Evolutionary conservation across 805 yeast genomes (phyloP).

Genomic region (Tanozyma kutaoensis): DNA sequence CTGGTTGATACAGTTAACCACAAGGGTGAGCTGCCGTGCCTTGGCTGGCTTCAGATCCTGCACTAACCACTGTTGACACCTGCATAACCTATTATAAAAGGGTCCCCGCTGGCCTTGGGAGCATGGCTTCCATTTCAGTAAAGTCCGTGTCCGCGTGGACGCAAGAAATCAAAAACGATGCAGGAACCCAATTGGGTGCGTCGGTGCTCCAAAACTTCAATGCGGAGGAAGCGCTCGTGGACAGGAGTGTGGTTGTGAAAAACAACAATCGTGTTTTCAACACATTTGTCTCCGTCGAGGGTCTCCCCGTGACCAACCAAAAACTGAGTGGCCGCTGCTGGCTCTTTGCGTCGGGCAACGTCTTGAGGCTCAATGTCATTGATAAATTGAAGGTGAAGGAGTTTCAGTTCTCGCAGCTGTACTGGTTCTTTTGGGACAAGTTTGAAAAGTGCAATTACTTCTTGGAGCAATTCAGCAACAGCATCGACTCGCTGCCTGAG

Average conservation of each 20-base stretch:
- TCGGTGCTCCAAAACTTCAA: slow-evolving; percentile 5
- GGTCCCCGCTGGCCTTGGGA: too few species aligned
- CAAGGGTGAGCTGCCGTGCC: too few species aligned
- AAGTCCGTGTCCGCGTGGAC: slow-evolving; percentile 3
- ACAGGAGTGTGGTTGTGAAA: slow-evolving; percentile 5
- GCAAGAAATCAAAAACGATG: slow-evolving; percentile 1
- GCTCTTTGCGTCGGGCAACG: slow-evolving; percentile 10
- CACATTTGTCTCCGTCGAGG: slow-evolving; percentile 18
- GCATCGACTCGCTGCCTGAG: slow-evolving; percentile 4
- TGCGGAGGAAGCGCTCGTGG: slow-evolving; percentile 8
- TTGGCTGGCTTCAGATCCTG: too few species aligned
- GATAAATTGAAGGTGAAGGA: slow-evolving; percentile 7
- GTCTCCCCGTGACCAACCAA: slow-evolving; percentile 3
- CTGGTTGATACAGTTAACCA: too few species aligned
- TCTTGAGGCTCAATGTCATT: slow-evolving; percentile 7
- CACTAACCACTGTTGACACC: too few species aligned
- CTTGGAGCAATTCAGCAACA: slow-evolving; percentile 6
- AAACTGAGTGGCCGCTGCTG: slow-evolving; percentile 9
- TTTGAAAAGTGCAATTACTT: slow-evolving; percentile 9
- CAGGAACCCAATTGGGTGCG: slow-evolving; percentile 4
- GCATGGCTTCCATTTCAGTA: too few species aligned
- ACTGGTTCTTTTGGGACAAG: slow-evolving; percentile 10
- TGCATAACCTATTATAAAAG: too few species aligned
- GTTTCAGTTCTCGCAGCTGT: slow-evolving; percentile 9
- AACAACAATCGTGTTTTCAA: slow-evolving; percentile 24